phyloP scores from a whole-genome alignment of 768 basidiomycete species.

The Boletus vermiculosoides region DNA sequence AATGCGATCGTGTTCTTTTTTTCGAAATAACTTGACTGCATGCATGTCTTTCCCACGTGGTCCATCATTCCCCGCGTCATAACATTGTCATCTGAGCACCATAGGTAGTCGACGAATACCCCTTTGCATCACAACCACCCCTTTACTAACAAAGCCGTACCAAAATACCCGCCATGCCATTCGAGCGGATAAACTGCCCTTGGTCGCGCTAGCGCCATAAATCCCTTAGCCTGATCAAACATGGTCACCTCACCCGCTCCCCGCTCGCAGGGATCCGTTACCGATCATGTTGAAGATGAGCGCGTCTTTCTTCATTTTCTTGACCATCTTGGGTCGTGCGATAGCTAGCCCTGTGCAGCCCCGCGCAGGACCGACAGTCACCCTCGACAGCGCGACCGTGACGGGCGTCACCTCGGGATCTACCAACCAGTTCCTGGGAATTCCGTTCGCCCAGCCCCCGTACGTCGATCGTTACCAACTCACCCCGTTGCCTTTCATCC shows the following conservation, averaged over 20 bases:
- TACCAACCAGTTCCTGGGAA: slow-evolving; percentile 37
- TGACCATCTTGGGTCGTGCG: neutral
- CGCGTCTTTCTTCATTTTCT: neutral
- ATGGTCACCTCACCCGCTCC: neutral
- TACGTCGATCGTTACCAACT: slow-evolving; percentile 17
- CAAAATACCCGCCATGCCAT: neutral
- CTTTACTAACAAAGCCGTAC: neutral
- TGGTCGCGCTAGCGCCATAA: neutral
- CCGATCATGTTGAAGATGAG: neutral
- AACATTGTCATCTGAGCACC: too few relatives aligned
- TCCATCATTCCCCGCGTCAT: too few relatives aligned
- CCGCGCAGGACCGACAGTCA: slow-evolving; percentile 20
- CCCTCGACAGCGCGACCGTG: slow-evolving; percentile 31
- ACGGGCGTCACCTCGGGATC: slow-evolving; percentile 24
- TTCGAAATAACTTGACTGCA: too few relatives aligned
- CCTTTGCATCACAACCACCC: too few relatives aligned
- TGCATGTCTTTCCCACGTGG: too few relatives aligned
- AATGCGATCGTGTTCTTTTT: too few relatives aligned
- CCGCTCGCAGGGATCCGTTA: neutral
- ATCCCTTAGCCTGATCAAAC: neutral
- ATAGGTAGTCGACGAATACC: too few relatives aligned
- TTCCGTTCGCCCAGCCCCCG: slow-evolving; percentile 42
- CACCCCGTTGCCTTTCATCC: neutral
- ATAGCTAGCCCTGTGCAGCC: neutral
- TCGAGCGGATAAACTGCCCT: neutral